phyloP scores from a whole-genome alignment of 2,329 filamentous ascomycete genomes.

The Scytalidium lignicola region DNA sequence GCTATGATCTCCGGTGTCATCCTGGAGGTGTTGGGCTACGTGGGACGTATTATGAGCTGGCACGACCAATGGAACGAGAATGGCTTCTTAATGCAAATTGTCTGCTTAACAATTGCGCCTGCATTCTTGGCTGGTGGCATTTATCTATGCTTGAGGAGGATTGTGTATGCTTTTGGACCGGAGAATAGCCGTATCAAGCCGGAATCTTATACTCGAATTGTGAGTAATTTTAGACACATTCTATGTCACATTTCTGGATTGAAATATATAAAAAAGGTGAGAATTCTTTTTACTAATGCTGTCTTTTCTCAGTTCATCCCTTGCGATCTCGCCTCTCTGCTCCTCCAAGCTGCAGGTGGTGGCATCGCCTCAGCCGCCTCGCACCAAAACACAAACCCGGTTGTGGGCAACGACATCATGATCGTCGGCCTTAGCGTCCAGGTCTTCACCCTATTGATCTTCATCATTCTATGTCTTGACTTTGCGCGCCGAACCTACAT shows the following conservation, averaged over 20 bases:
- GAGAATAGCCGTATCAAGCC: constrained; percentile 45
- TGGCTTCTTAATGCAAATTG: constrained; percentile 51
- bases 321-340: constrained; percentile 55
- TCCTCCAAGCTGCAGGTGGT: constrained; percentile 58
- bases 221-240: constrained; percentile 24
- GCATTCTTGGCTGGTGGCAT: constrained; percentile 60
- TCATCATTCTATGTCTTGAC: constrained; percentile 45
- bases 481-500: constrained; percentile 39
- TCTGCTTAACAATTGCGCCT: constrained; percentile 58
- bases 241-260: constrained; percentile 3
- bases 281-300: constrained; percentile 14
- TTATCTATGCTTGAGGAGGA: constrained; percentile 54
- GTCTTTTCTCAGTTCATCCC: constrained; percentile 47
- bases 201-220: constrained; percentile 43
- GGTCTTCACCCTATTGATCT: constrained; percentile 50
- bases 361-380: constrained; percentile 48
- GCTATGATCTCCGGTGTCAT: constrained; percentile 48
- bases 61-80: constrained; percentile 45
- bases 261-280: background rate
- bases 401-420: constrained; percentile 55
- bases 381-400: constrained; percentile 29
- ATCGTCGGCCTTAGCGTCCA: constrained; percentile 60
- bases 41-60: constrained; percentile 50
- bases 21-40: constrained; percentile 55
- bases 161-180: constrained; percentile 42